A percentile compares a stretch with the other conserved stretches of the same genome.
These are phyloP conservation scores for Chlorella sp. DNA, from an alignment of 139 green algal genomes.

Conservation along the genomic window DNA sequence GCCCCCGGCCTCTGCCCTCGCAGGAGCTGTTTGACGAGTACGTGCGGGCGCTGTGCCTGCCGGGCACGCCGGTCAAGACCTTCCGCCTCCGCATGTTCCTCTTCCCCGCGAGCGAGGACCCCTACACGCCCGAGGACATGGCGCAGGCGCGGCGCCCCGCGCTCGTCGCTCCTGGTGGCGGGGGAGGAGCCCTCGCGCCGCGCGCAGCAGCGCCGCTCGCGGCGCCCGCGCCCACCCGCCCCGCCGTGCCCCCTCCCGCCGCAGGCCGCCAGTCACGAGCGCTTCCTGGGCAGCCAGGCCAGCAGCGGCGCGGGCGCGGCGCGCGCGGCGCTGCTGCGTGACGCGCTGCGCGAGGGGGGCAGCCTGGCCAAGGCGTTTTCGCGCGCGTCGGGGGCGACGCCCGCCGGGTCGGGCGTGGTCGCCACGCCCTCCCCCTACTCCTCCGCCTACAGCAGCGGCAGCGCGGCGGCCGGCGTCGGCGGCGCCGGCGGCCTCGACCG, in stretches of 20 bases:
- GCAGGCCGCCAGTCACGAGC: too few relatives aligned
- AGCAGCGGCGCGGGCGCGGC: background rate
- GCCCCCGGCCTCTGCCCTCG: too few relatives aligned
- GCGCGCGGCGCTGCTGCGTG: background rate
- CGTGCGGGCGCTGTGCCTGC: slow-evolving; percentile 43
- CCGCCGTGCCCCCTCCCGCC: too few relatives aligned
- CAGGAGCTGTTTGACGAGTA: slow-evolving; percentile 85
- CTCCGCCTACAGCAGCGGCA: background rate
- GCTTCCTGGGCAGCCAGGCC: background rate
- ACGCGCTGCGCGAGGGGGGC: background rate
- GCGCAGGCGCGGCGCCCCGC: too few relatives aligned
- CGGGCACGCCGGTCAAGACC: slow-evolving; percentile 61
- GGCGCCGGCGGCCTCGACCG: slow-evolving; percentile 39
- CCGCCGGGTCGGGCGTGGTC: slow-evolving; percentile 85
- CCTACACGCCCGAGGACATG: slow-evolving; percentile 35
- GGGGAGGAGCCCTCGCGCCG: too few relatives aligned
- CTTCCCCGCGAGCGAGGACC: slow-evolving; percentile 56
- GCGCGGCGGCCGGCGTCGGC: background rate
- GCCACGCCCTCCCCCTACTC: slow-evolving; percentile 3
- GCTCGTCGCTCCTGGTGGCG: too few relatives aligned
- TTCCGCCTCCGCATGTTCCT: slow-evolving; percentile 71
- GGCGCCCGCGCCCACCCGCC: too few relatives aligned
- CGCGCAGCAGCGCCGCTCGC: too few relatives aligned
- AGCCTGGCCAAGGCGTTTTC: slow-evolving; percentile 43
- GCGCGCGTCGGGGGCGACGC: slow-evolving; percentile 87